phyloP scores from a whole-genome alignment of 805 yeast genomes.

The Wickerhamiella domercqiae region DNA sequence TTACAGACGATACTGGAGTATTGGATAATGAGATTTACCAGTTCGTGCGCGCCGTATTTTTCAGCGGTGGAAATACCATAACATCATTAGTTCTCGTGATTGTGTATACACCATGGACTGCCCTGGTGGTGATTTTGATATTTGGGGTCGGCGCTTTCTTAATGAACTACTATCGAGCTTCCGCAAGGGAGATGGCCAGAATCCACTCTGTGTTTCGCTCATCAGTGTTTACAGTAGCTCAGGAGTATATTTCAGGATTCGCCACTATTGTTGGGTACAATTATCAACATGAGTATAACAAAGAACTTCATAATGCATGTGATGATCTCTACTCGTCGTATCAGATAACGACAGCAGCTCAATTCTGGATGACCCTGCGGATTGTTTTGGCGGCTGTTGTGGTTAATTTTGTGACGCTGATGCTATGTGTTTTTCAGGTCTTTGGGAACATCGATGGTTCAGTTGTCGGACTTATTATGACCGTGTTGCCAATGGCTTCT shows the following conservation, averaged over 20 bases:
- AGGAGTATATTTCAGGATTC: conserved; percentile 51
- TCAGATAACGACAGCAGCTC: conserved; percentile 44
- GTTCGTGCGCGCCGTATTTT: not conserved
- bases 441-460: conserved; percentile 41
- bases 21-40: conserved; percentile 55
- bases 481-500: not conserved
- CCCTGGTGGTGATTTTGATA: conserved; percentile 44
- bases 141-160: conserved; percentile 25
- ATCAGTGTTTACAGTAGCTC: conserved; percentile 49
- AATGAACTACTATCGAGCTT: conserved; percentile 41
- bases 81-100: conserved; percentile 53
- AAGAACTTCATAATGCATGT: conserved; percentile 30
- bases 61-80: conserved; percentile 22
- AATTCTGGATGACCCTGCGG: conserved; percentile 54
- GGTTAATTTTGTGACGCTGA: conserved; percentile 36
- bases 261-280: conserved; percentile 47
- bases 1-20: conserved; percentile 73
- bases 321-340: conserved; percentile 53
- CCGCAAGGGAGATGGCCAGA: conserved; percentile 59
- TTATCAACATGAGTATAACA: conserved; percentile 31
- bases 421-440: conserved; percentile 43
- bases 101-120: conserved; percentile 52
- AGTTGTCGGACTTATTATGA: conserved; percentile 17
- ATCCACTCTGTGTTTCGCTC: conserved; percentile 60
- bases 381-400: conserved; percentile 39